phyloP scores from a whole-genome alignment of 2,329 filamentous ascomycete genomes.

The Hypoxylon sp. region DNA sequence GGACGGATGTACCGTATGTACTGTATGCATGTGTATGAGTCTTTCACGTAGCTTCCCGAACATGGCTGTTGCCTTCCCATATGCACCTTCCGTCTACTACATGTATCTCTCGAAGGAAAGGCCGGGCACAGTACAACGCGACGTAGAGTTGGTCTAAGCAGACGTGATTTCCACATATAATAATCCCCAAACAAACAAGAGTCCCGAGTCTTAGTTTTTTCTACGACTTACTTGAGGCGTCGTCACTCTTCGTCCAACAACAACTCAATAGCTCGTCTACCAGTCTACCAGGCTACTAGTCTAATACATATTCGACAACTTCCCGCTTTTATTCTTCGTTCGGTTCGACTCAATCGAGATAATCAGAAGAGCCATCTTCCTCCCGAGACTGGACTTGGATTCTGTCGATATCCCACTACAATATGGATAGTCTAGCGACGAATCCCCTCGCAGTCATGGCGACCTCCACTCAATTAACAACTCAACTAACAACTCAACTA shows the following conservation, averaged over 20 bases:
- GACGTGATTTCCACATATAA: background rate
- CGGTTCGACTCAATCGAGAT: background rate
- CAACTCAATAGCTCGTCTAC: background rate
- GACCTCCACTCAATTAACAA: background rate
- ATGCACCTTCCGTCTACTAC: no score
- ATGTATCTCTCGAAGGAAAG: no score
- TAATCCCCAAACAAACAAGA: background rate
- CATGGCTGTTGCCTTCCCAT: no score
- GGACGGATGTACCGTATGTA: no score
- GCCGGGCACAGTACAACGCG: no score
- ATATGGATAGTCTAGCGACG: background rate
- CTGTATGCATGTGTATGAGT: no score
- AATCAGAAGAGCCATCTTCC: background rate
- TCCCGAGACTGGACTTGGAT: background rate
- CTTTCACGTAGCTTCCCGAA: no score
- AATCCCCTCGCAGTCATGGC: conserved; percentile 1
- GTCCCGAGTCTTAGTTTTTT: background rate
- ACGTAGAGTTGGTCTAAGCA: background rate
- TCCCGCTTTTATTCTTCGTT: no score
- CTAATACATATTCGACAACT: no score
- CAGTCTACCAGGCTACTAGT: no score
- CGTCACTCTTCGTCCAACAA: background rate
- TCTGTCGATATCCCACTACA: background rate
- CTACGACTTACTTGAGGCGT: background rate
- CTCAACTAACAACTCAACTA: background rate